A percentile compares a stretch with the other conserved stretches of the same genome.
phyloP scores from a whole-genome alignment of 306 rosid species.

The Medicago arabica region DNA sequence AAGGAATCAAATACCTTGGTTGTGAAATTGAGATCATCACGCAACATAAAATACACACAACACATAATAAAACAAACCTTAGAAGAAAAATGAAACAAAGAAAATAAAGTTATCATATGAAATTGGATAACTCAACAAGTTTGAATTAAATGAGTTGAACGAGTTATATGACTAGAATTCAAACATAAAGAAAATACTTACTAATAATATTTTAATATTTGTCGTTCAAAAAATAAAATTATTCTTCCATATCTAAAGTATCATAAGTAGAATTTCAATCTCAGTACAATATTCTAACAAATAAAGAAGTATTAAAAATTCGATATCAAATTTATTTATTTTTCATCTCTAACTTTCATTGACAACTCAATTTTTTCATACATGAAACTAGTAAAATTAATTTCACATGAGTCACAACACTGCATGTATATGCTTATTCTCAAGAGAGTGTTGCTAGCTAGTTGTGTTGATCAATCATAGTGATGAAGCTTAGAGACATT shows the following conservation, averaged over 20 bases:
- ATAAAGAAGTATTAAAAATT: not conserved
- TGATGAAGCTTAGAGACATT: constrained; percentile 59
- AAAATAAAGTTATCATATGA: not conserved
- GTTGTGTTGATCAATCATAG: constrained; percentile 27
- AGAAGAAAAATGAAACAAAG: not conserved
- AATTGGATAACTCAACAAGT: too few species aligned
- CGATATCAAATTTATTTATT: not conserved
- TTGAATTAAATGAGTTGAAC: not conserved
- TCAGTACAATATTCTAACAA: constrained; percentile 16
- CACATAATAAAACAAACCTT: not conserved
- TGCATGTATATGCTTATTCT: not conserved
- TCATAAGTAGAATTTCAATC: constrained; percentile 13
- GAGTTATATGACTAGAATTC: not conserved
- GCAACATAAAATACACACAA: not conserved
- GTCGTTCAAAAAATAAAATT: not conserved
- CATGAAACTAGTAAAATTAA: constrained; percentile 5
- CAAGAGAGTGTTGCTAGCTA: not conserved
- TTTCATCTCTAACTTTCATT: not conserved
- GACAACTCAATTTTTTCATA: not conserved
- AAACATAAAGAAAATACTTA: too few species aligned
- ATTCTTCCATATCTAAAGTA: not conserved
- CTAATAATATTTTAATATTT: too few species aligned
- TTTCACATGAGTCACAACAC: not conserved
- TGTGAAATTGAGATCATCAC: not conserved
- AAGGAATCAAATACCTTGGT: constrained; percentile 2